phyloP scores from a whole-genome alignment of 306 rosid species.

The Trifolium fragiferum region DNA sequence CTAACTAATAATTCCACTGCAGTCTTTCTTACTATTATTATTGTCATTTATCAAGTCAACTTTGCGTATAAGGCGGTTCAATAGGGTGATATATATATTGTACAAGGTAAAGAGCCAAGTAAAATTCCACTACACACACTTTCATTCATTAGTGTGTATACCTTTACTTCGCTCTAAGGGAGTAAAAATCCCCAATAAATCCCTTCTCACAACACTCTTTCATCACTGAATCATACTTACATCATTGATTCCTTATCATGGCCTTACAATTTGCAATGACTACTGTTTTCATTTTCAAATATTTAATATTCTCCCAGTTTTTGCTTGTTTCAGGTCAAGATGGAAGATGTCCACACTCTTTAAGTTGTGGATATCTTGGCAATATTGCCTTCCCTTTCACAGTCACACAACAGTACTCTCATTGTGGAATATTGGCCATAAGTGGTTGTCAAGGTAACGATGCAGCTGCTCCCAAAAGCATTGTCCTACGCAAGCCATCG shows the following conservation, averaged over 20 bases:
- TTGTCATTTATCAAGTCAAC: conserved; percentile 16
- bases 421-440: conserved; percentile 47
- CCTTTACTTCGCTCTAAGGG: too few relatives aligned
- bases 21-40: background rate
- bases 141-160: too few relatives aligned
- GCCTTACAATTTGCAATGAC: conserved; percentile 20
- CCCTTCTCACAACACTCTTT: conserved; percentile 5
- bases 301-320: conserved; percentile 4
- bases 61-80: conserved; percentile 17
- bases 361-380: conserved; percentile 29
- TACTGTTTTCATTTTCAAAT: background rate
- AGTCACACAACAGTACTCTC: background rate
- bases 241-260: background rate
- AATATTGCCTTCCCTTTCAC: conserved; percentile 40
- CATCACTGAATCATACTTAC: background rate
- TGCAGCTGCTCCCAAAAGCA: background rate
- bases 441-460: background rate
- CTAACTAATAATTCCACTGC: too few relatives aligned
- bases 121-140: too few relatives aligned
- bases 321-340: conserved; percentile 29
- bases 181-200: too few relatives aligned
- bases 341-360: conserved; percentile 33
- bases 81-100: background rate
- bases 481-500: conserved; percentile 15
- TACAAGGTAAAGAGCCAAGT: background rate